Evolutionary conservation across 768 basidiomycete species (phyloP).

Genomic region (Nevesoporus exiguus): DNA sequence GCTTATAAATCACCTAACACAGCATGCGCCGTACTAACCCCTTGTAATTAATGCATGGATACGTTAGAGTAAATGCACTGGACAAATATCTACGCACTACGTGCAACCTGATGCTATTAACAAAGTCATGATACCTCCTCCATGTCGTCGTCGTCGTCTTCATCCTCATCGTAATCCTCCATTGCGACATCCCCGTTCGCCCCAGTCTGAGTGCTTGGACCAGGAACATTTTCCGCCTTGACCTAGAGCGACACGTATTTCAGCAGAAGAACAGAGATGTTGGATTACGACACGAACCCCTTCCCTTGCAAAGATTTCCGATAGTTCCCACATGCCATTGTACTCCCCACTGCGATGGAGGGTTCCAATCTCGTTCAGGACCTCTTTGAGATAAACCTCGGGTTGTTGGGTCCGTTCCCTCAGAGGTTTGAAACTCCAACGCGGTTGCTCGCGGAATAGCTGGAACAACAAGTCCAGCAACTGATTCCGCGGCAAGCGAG

Average conservation of each 20-base stretch:
- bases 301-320: constrained; percentile 65
- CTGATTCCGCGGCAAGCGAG: constrained; percentile 88
- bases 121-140: constrained; percentile 59
- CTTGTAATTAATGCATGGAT: neutral
- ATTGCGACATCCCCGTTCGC: constrained; percentile 24
- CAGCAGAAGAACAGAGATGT: neutral
- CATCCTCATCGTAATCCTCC: constrained; percentile 46
- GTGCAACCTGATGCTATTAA: neutral
- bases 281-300: constrained; percentile 40
- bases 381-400: constrained; percentile 82
- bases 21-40: neutral
- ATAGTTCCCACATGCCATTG: constrained; percentile 78
- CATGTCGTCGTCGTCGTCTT: constrained; percentile 60
- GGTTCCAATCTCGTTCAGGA: constrained; percentile 69
- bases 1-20: neutral
- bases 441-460: constrained; percentile 73
- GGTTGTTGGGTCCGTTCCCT: constrained; percentile 84
- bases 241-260: constrained; percentile 29
- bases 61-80: neutral
- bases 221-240: constrained; percentile 46
- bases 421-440: constrained; percentile 76
- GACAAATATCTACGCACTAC: neutral
- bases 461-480: constrained; percentile 79
- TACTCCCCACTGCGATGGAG: constrained; percentile 78
- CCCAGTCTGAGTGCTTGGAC: constrained; percentile 34